Percentiles rank a stretch among this genome's conserved stretches.
Conservation (phyloP, 2,329 filamentous ascomycete genomes). For the Zymoseptoria ardabiliae region DNA sequence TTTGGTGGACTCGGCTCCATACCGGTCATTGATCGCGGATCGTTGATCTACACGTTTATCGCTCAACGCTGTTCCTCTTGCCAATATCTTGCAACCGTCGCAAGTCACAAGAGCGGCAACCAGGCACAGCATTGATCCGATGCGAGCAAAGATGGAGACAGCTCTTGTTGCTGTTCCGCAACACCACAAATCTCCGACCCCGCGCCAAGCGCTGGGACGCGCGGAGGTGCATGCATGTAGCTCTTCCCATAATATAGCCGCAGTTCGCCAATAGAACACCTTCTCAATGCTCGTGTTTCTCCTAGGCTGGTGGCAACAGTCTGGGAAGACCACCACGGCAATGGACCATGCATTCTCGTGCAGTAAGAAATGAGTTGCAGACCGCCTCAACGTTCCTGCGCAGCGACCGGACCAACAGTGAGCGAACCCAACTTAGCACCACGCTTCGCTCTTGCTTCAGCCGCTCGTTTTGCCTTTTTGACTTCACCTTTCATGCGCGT, state of each 20-base stretch:
- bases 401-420: conserved; percentile 6
- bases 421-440: conserved; percentile 5
- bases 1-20: background rate
- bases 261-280: background rate
- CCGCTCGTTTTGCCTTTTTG: conserved; percentile 28
- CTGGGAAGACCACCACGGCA: too few relatives aligned
- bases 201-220: background rate
- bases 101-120: background rate
- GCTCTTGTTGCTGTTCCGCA: background rate
- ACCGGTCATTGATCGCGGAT: background rate
- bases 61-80: background rate
- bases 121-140: background rate
- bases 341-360: background rate
- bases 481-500: conserved; percentile 24
- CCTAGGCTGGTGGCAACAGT: too few relatives aligned
- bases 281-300: background rate
- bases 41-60: background rate
- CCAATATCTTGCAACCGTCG: background rate
- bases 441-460: conserved; percentile 42
- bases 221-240: background rate
- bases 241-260: background rate
- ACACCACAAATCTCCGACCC: background rate
- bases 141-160: background rate
- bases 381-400: background rate
- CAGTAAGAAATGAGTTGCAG: background rate